Conservation (phyloP, 495 filamentous ascomycete species). For the Podospora tetraspora region DNA sequence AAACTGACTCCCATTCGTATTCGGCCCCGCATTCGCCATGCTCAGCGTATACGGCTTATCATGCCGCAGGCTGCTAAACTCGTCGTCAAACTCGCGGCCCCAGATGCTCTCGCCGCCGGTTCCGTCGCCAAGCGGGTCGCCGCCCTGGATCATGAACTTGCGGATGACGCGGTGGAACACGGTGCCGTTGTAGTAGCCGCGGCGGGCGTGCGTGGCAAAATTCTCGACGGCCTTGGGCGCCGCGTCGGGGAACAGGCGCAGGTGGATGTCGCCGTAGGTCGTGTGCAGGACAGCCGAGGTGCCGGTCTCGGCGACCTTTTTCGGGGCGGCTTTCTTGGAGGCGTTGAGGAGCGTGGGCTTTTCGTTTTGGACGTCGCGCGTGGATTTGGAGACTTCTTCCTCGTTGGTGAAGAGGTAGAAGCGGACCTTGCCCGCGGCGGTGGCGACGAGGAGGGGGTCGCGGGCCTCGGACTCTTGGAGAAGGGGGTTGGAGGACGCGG, state of each 20-base stretch:
- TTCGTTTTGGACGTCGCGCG: slow-evolving; percentile 92
- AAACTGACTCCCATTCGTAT: slow-evolving; percentile 78
- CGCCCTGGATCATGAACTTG: slow-evolving; percentile 97
- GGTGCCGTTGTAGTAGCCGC: slow-evolving; percentile 92
- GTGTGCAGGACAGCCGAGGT: slow-evolving; percentile 85
- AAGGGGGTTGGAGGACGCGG: slow-evolving; percentile 86
- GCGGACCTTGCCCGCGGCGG: slow-evolving; percentile 79
- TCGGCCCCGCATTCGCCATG: slow-evolving; percentile 95
- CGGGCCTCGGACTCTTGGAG: slow-evolving; percentile 87
- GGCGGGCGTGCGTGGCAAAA: slow-evolving; percentile 84
- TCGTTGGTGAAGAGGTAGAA: slow-evolving; percentile 99
- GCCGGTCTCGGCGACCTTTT: slow-evolving; percentile 64
- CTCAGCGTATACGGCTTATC: slow-evolving; percentile 94
- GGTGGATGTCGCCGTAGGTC: slow-evolving; percentile 87
- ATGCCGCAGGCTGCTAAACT: slow-evolving; percentile 85
- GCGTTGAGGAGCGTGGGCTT: slow-evolving; percentile 58
- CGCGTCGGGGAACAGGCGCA: slow-evolving; percentile 87
- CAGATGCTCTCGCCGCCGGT: slow-evolving; percentile 96
- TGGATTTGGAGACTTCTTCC: slow-evolving; percentile 72
- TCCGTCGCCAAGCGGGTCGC: slow-evolving; percentile 90
- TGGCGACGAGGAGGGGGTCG: slow-evolving; percentile 82
- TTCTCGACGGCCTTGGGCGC: slow-evolving; percentile 98
- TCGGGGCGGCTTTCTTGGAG: slow-evolving; percentile 38
- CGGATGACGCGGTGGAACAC: slow-evolving; percentile 96
- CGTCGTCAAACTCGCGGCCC: slow-evolving; percentile 93